These are phyloP conservation scores for Candida pini DNA, from an alignment of 805 yeast genomes.

Conservation along the genomic window DNA sequence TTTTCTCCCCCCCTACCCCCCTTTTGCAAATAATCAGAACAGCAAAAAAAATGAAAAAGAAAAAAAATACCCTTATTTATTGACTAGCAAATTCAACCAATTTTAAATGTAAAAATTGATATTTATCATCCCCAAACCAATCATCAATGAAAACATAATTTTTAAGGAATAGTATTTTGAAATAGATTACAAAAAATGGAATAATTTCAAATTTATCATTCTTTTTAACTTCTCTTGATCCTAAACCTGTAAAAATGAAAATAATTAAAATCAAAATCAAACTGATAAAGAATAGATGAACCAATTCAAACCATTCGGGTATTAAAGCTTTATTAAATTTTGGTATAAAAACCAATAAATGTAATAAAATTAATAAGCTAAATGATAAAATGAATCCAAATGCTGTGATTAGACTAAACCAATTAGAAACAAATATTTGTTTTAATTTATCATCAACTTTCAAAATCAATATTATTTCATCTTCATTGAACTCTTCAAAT, in stretches of 20 bases:
- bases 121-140: constrained; percentile 17
- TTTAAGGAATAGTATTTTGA: constrained; percentile 5
- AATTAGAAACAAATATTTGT: constrained; percentile 2
- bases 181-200: constrained; percentile 9
- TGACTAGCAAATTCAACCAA: constrained; percentile 1
- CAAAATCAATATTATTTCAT: constrained; percentile 3
- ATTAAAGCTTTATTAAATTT: neutral
- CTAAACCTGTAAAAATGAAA: constrained; percentile 6
- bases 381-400: neutral
- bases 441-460: constrained; percentile 4
- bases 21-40: neutral
- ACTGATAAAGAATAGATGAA: constrained; percentile 7
- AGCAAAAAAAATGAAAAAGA: too few species aligned
- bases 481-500: neutral
- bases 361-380: neutral
- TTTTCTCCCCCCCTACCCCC: too few species aligned
- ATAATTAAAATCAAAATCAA: constrained; percentile 4
- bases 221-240: constrained; percentile 12
- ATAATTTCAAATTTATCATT: constrained; percentile 5
- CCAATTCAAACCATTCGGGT: constrained; percentile 4
- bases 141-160: constrained; percentile 10
- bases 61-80: too few species aligned
- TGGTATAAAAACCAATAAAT: constrained; percentile 1
- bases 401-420: constrained; percentile 3
- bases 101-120: constrained; percentile 5